These are phyloP conservation scores for Vigna radiata DNA, from an alignment of 306 rosid genomes.

Conservation along the genomic window DNA sequence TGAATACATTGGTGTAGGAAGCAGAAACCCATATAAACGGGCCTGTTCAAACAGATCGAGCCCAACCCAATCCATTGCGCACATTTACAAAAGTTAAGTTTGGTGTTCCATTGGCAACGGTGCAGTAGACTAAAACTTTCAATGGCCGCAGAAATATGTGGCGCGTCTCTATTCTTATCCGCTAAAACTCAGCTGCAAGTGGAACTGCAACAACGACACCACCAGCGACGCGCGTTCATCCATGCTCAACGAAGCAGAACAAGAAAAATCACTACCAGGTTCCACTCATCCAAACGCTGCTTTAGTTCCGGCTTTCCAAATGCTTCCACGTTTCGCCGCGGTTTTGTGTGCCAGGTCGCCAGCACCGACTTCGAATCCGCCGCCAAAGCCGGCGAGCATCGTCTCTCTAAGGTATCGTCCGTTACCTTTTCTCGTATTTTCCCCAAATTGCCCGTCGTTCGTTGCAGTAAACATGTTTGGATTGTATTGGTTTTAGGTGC, in stretches of 20 bases:
- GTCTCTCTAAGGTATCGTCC: constrained; percentile 67
- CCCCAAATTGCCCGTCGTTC: background rate
- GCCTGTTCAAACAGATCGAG: background rate
- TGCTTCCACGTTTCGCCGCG: constrained; percentile 41
- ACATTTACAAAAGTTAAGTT: background rate
- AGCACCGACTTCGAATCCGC: constrained; percentile 54
- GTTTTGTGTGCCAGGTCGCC: constrained; percentile 55
- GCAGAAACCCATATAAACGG: too few relatives aligned
- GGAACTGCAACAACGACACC: constrained; percentile 3
- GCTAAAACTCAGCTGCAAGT: constrained; percentile 46
- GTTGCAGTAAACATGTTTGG: background rate
- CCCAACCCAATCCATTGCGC: background rate
- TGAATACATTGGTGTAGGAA: too few relatives aligned
- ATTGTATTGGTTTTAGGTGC: constrained; percentile 59
- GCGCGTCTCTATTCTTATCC: constrained; percentile 76
- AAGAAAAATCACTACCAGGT: constrained; percentile 40
- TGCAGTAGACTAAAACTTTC: constrained; percentile 13
- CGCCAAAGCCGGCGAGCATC: constrained; percentile 68
- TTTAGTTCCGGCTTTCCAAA: constrained; percentile 37
- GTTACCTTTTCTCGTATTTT: background rate
- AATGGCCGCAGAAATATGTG: constrained; percentile 75
- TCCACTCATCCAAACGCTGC: constrained; percentile 37
- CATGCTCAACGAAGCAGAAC: constrained; percentile 36
- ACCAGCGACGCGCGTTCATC: background rate
- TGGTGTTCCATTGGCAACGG: background rate